phyloP scores from a whole-genome alignment of 495 filamentous ascomycete species.

The Penicillium parvum region DNA sequence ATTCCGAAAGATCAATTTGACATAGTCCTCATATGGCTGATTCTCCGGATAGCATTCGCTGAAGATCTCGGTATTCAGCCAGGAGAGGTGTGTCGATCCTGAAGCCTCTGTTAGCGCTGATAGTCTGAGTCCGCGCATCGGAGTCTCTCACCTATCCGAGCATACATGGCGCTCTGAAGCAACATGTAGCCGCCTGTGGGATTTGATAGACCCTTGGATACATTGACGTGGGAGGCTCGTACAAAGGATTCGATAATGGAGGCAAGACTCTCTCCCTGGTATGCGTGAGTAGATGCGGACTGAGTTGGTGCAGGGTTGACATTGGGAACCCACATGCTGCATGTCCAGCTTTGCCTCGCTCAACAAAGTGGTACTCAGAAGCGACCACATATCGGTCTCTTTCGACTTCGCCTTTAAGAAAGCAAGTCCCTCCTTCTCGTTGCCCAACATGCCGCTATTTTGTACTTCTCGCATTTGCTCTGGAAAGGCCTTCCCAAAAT shows the following conservation, averaged over 20 bases:
- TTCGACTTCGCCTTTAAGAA: constrained; percentile 87
- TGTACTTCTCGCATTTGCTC: constrained; percentile 65
- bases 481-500: constrained; percentile 83
- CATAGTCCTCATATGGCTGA: constrained; percentile 70
- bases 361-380: constrained; percentile 79
- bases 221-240: constrained; percentile 75
- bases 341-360: constrained; percentile 82
- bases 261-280: constrained; percentile 73
- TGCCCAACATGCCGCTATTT: constrained; percentile 67
- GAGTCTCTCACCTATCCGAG: constrained; percentile 61
- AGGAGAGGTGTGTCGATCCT: constrained; percentile 60
- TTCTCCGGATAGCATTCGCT: constrained; percentile 63
- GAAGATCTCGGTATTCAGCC: constrained; percentile 68
- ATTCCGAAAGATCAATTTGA: constrained; percentile 60
- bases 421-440: constrained; percentile 73
- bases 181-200: constrained; percentile 70
- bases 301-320: not conserved
- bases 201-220: constrained; percentile 67
- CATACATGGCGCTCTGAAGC: constrained; percentile 67
- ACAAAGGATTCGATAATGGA: constrained; percentile 72
- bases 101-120: constrained; percentile 16
- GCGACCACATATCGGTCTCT: constrained; percentile 81
- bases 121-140: not conserved
- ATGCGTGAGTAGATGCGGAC: constrained; percentile 9
- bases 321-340: constrained; percentile 43